Conservation (phyloP, 1,284 basidiomycete species). For the Cryptococcus floricola region DNA sequence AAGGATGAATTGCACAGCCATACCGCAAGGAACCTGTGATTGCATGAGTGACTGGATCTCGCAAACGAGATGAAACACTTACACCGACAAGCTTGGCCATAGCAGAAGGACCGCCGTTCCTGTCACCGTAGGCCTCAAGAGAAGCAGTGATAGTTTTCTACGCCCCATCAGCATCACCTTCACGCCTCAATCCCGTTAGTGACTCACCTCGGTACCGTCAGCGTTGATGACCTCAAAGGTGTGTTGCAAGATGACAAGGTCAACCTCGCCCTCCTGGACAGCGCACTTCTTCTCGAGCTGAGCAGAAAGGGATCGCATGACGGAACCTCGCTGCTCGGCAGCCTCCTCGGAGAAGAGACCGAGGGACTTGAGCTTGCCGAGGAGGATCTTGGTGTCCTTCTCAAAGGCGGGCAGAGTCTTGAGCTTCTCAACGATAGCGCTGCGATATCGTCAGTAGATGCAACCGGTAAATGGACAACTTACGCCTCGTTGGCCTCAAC, state of each 20-base stretch:
- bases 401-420: conserved; percentile 70
- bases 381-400: conserved; percentile 65
- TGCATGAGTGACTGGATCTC: neutral
- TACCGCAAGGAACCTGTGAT: conserved; percentile 72
- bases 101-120: conserved; percentile 75
- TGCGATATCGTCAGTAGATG: conserved; percentile 13
- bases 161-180: neutral
- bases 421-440: conserved; percentile 65
- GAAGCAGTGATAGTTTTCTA: conserved; percentile 87
- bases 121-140: conserved; percentile 82
- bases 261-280: conserved; percentile 85
- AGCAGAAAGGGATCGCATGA: conserved; percentile 92
- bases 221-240: conserved; percentile 86
- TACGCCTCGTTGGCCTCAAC: conserved; percentile 69
- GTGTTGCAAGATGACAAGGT: conserved; percentile 97
- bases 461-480: conserved; percentile 21
- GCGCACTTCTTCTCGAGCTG: conserved; percentile 87
- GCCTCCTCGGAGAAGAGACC: conserved; percentile 76
- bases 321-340: conserved; percentile 66
- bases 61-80: neutral
- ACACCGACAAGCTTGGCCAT: conserved; percentile 85
- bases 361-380: conserved; percentile 87
- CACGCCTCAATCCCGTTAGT: neutral
- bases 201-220: conserved; percentile 67
- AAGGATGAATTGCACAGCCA: conserved; percentile 77